Base-by-base conservation (phyloP, 169 alveolate genomes). In the Plasmodium coatneyi region DNA sequence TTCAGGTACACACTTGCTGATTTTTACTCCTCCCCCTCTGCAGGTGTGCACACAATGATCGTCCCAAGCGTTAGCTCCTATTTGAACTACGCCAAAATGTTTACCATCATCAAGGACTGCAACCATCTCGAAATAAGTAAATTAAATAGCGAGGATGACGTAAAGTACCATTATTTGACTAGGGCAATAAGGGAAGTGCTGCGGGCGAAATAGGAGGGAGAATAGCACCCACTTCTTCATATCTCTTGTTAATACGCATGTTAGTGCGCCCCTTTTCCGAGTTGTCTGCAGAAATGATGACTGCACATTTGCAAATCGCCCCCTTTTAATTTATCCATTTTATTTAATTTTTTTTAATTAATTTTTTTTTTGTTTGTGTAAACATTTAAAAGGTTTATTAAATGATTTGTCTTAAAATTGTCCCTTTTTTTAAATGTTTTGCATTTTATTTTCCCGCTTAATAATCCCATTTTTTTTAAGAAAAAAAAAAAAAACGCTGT, bases 11-110 rank as follows among this genome's bases (percentile, higher is more conserved):
- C 46, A 74, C 52, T 3, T 6, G 22, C 25, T 0, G 36, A 0
- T 30, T 10, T 19, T 52, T 49, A 19, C 7, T 52, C 19, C 70
- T 12, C 66, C 66, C 41, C 5, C 52, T 19, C 70, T 78, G 25
- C 49, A 87, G 93, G 93, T 6, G 36, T 87, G 4, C 66, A 76
- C 12, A 87, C 89, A 32, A 87, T 87, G 93, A 87, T 87, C 66
- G 93, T 87, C 7, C 93, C 87, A 16, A 56, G 36, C 41, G 52
- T 66, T 1, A 39, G 70, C 49, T 49, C 93, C 4, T 87, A 87
- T 60, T 66, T 87, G 71, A 19, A 76, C 71, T 87, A 87, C 71
- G 10, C 93, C n/a, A 54, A 87, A 32, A 66, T 87, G 41, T 87
- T 79, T 87, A 66, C 71, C 43, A 79, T 87, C 49, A 79, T 87